A percentile compares a stretch with the other conserved stretches of the same genome.
phyloP scores from a whole-genome alignment of 106 monocot species.

The Phalaenopsis aphrodite region DNA sequence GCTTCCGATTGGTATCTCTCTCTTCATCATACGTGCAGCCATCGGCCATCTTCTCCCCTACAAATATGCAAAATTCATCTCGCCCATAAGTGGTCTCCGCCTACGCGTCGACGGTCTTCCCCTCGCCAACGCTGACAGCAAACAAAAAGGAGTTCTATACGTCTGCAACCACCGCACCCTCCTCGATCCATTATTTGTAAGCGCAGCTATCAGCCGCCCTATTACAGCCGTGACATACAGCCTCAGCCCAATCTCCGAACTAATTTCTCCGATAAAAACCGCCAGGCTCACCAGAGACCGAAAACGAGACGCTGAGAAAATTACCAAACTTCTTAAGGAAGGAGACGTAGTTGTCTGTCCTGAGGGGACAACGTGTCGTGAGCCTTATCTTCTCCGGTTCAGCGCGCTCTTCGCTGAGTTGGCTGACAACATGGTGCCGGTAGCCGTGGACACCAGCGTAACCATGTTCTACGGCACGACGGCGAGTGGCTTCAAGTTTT shows the following conservation, averaged over 20 bases:
- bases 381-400: conserved; percentile 85
- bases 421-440: conserved; percentile 60
- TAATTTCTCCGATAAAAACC: conserved; percentile 50
- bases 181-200: conserved; percentile 57
- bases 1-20: conserved; percentile 27
- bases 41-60: conserved; percentile 41
- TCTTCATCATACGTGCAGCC: conserved; percentile 27
- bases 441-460: conserved; percentile 40
- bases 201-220: conserved; percentile 23
- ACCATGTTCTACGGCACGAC: conserved; percentile 79
- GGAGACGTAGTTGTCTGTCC: conserved; percentile 77
- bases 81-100: conserved; percentile 25
- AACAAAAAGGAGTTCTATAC: conserved; percentile 24
- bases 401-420: conserved; percentile 87
- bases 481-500: conserved; percentile 65
- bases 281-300: conserved; percentile 57
- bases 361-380: conserved; percentile 89
- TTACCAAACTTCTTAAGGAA: conserved; percentile 25
- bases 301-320: conserved; percentile 29
- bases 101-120: conserved; percentile 20
- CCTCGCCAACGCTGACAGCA: conserved; percentile 8
- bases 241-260: conserved; percentile 57
- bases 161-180: conserved; percentile 79
- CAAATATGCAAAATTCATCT: conserved; percentile 6
- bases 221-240: conserved; percentile 77